Conservation (phyloP, 2,329 filamentous ascomycete species). For the Ciborinia camelliae region DNA sequence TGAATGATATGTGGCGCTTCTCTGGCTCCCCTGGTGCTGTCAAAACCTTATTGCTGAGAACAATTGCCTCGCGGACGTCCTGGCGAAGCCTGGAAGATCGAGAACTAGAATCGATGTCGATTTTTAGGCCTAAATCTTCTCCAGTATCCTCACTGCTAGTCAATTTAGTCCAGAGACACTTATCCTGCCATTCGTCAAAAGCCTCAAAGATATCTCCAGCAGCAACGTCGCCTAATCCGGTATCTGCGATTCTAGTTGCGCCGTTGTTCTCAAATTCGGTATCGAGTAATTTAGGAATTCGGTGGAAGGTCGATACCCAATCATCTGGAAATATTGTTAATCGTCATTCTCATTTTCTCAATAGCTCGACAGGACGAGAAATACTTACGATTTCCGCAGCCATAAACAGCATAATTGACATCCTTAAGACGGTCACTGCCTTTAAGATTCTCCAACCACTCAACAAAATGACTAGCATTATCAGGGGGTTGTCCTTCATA, state of each 20-base stretch:
- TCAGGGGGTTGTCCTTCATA: conserved; percentile 74
- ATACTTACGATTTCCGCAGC: conserved; percentile 53
- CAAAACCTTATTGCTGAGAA: conserved; percentile 52
- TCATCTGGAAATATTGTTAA: conserved; percentile 38
- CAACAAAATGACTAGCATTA: conserved; percentile 65
- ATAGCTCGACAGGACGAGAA: conserved; percentile 20
- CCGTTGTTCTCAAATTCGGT: conserved; percentile 23
- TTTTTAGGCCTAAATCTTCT: conserved; percentile 7
- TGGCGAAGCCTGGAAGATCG: conserved; percentile 48
- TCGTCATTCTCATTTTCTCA: conserved; percentile 34
- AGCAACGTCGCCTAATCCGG: conserved; percentile 12
- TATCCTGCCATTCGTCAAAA: conserved; percentile 66
- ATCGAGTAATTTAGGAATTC: conserved; percentile 62
- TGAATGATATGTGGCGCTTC: conserved; percentile 59
- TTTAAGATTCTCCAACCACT: conserved; percentile 54
- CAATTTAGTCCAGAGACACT: conserved; percentile 46
- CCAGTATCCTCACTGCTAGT: conserved; percentile 16
- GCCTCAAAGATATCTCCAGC: conserved; percentile 62
- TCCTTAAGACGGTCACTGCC: conserved; percentile 47
- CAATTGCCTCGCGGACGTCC: conserved; percentile 59
- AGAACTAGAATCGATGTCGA: conserved; percentile 24
- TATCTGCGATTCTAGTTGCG: conserved; percentile 2
- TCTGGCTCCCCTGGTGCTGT: conserved; percentile 39
- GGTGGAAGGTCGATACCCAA: conserved; percentile 62
- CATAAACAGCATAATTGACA: conserved; percentile 66